Evolutionary conservation across 108 stramenopile species (phyloP).

Genomic region (Seminavis robusta): DNA sequence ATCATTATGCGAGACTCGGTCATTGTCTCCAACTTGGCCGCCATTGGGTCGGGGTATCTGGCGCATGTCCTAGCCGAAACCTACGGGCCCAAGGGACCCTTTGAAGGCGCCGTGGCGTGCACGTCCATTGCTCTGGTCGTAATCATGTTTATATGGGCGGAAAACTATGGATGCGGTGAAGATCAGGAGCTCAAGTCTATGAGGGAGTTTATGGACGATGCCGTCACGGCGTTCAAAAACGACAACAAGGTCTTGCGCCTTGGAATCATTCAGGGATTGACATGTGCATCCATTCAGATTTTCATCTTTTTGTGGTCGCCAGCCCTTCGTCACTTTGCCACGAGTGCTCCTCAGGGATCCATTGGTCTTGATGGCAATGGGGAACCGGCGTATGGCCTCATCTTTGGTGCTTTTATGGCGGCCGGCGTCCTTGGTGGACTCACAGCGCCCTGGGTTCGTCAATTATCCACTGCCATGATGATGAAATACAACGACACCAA

Average conservation of each 20-base stretch:
- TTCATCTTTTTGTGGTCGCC: conserved; percentile 86
- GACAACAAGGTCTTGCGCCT: conserved; percentile 47
- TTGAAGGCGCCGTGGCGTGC: conserved; percentile 74
- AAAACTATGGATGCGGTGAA: conserved; percentile 69
- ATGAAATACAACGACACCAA: conserved; percentile 22
- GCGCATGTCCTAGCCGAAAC: conserved; percentile 52
- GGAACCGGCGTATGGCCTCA: conserved; percentile 66
- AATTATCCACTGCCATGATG: conserved; percentile 20
- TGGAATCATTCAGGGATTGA: conserved; percentile 66
- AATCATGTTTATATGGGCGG: conserved; percentile 55
- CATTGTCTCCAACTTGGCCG: conserved; percentile 74
- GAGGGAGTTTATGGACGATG: conserved; percentile 15
- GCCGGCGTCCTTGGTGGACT: conserved; percentile 71
- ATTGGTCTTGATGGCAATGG: conserved; percentile 41
- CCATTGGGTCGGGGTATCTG: conserved; percentile 75
- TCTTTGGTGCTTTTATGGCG: conserved; percentile 81
- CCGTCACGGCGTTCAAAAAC: conserved; percentile 19
- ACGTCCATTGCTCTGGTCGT: conserved; percentile 58
- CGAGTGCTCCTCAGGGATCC: not conserved
- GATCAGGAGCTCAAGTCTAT: not conserved
- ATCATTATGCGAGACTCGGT: conserved; percentile 70
- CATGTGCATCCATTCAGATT: conserved; percentile 68
- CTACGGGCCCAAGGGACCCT: conserved; percentile 78
- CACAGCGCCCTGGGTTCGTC: conserved; percentile 30
- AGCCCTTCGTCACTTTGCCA: conserved; percentile 34